Conservation (phyloP, 2,329 filamentous ascomycete genomes). For the Epichloe sibirici region DNA sequence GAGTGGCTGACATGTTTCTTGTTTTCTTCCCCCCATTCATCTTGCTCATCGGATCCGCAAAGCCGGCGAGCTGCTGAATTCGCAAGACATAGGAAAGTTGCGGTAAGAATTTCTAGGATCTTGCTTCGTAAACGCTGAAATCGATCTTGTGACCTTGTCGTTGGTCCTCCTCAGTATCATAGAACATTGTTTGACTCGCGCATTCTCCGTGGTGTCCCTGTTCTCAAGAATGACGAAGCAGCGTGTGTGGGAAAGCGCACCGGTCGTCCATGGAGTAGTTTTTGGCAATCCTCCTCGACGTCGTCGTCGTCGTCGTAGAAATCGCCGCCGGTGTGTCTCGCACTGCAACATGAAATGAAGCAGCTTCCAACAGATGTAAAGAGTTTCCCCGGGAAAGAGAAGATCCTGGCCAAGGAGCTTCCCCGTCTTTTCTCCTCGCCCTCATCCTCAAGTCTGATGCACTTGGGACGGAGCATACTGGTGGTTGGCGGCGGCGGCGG, state of each 20-base stretch:
- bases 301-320: conserved; percentile 14
- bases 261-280: conserved; percentile 3
- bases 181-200: conserved; percentile 23
- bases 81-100: not conserved
- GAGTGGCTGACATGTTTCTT: not conserved
- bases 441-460: conserved; percentile 22
- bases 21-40: no score
- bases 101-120: no score
- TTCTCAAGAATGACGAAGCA: conserved; percentile 27
- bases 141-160: not conserved
- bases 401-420: not conserved
- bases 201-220: conserved; percentile 28
- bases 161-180: conserved; percentile 4
- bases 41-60: no score
- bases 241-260: conserved; percentile 26
- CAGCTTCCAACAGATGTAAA: not conserved
- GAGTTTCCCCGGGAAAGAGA: not conserved
- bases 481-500: not conserved
- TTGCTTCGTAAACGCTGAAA: not conserved
- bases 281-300: conserved; percentile 9
- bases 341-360: conserved; percentile 7
- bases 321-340: conserved; percentile 8
- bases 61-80: not conserved
- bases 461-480: not conserved
- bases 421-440: conserved; percentile 16